These are phyloP conservation scores for Dactylellina haptotyla DNA, from an alignment of 2,329 filamentous ascomycete genomes.

Conservation along the genomic window DNA sequence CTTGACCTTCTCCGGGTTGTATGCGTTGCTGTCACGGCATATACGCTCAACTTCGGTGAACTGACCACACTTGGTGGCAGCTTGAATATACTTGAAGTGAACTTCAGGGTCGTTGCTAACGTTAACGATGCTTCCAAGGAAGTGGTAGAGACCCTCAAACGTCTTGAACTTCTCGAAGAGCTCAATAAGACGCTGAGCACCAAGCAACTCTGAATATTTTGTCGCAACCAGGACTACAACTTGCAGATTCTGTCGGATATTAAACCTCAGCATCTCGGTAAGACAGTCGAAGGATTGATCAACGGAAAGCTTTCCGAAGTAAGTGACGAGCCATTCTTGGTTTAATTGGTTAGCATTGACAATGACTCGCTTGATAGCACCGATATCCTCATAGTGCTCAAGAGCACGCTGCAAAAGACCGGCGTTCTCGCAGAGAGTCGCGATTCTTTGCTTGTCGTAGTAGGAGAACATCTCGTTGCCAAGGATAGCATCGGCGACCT, in stretches of 20 bases:
- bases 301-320: slow-evolving; percentile 93
- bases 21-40: slow-evolving; percentile 89
- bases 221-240: slow-evolving; percentile 94
- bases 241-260: slow-evolving; percentile 96
- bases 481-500: slow-evolving; percentile 96
- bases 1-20: slow-evolving; percentile 95
- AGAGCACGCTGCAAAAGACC: slow-evolving; percentile 86
- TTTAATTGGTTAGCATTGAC: slow-evolving; percentile 83
- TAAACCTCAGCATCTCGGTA: slow-evolving; percentile 94
- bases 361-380: slow-evolving; percentile 87
- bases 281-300: slow-evolving; percentile 94
- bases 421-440: slow-evolving; percentile 90
- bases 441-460: slow-evolving; percentile 90
- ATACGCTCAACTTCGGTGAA: slow-evolving; percentile 96
- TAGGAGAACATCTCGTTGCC: slow-evolving; percentile 99
- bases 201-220: slow-evolving; percentile 96
- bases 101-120: slow-evolving; percentile 94
- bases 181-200: slow-evolving; percentile 85
- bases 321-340: slow-evolving; percentile 88
- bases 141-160: slow-evolving; percentile 96
- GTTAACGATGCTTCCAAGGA: slow-evolving; percentile 97
- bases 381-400: slow-evolving; percentile 92
- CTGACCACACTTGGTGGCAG: slow-evolving; percentile 91
- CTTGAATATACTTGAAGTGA: slow-evolving; percentile 99
- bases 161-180: slow-evolving; percentile 98